phyloP scores from a whole-genome alignment of 345 rosid species.

The Iberis pinnata region DNA sequence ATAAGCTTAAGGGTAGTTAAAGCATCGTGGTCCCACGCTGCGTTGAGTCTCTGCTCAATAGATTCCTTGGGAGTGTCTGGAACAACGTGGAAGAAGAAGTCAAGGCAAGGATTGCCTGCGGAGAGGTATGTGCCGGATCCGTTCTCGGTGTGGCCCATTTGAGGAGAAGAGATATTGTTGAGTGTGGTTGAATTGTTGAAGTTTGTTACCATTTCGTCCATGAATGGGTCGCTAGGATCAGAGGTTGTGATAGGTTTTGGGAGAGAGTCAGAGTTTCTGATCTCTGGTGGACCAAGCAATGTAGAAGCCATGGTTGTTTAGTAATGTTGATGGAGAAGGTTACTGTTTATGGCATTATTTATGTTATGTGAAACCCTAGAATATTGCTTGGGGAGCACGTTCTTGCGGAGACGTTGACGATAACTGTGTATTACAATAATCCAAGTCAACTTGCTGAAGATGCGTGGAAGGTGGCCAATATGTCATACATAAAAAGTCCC shows the following conservation, averaged over 20 bases:
- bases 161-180: conserved; percentile 2
- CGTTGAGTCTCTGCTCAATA: conserved; percentile 19
- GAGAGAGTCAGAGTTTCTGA: conserved; percentile 14
- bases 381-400: not conserved
- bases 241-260: not conserved
- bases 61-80: conserved; percentile 38
- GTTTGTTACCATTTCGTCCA: conserved; percentile 34
- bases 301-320: conserved; percentile 28
- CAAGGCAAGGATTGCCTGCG: conserved; percentile 50
- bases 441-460: too few species aligned
- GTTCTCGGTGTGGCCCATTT: conserved; percentile 44
- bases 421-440: too few species aligned
- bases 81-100: conserved; percentile 54
- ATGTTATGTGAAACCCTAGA: not conserved
- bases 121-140: conserved; percentile 34
- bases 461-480: too few species aligned
- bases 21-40: conserved; percentile 48
- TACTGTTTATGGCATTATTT: not conserved
- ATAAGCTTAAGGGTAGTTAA: conserved; percentile 50
- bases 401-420: not conserved
- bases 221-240: conserved; percentile 27
- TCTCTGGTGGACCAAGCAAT: conserved; percentile 44
- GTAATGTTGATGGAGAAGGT: not conserved
- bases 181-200: conserved; percentile 25
- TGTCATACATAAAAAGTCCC: too few species aligned